Evolutionary conservation across 2,329 filamentous ascomycete species (phyloP), one percentile per base, ranked within the genome.

Genomic region (Claviceps sp.): DNA sequence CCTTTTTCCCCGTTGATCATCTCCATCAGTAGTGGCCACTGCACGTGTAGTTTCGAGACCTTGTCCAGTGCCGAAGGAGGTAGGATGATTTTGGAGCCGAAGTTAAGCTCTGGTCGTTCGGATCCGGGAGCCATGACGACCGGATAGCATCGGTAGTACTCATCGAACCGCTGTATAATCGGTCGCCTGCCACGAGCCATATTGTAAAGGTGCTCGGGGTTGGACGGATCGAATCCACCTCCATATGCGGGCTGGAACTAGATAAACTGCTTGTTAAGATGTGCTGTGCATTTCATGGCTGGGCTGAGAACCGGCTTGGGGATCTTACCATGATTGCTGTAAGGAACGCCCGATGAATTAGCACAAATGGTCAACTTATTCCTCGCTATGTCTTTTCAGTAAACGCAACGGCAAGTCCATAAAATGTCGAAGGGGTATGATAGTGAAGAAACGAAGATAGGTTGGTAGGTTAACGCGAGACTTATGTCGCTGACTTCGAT

Each of bases 81-180:
- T 57, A 98, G 82, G 65, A 98, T 88, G 61, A 98, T 91, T 74
- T 98, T 98, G 69, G 91, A 94, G 59, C 93, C 93, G 65, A 93
- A 90, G 74, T 97, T 97, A 56, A 95, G 83, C 59, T 90, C 85
- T 50, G 87, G 85, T 59, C 93, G 81, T 62, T 96, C 90, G 40
- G 88, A 81, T 2, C 91, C 90, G 13, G 90, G 89, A 56, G 95
- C 82, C 90, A 98, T 97, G 61, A 85, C 83, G 62, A 96, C 79
- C 44, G 93, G 93, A 64, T 97, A 98, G 74, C 90, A 96, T 62
- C 93, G 85, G 71, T 96, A 97, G 73, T 95, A 97, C 70, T 98
- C 93, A 69, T 98, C 91, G 72, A 98, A 98, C 55, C 90, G 87
- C 61, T 89, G 86, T 50, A 73, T 60, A 70, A 75, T 62, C 66